Conservation (phyloP, 116 monocot genomes). For the Posidonia oceanica region DNA sequence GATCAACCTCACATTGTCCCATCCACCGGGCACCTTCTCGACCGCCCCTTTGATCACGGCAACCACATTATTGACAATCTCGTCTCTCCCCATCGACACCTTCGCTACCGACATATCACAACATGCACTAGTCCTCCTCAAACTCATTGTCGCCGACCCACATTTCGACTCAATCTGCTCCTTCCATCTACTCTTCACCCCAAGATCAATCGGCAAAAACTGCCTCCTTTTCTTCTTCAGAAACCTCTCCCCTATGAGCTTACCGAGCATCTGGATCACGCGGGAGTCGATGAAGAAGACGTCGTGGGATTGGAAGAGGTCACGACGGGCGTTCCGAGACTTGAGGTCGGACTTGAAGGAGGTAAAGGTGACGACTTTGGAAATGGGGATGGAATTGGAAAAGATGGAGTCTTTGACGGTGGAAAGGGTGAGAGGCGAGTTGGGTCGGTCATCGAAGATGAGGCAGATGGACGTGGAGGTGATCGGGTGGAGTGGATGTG, state of each 20-base stretch:
- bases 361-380: not conserved
- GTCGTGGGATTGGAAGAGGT: not conserved
- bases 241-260: not conserved
- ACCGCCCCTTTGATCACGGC: not conserved
- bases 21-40: not conserved
- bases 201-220: not conserved
- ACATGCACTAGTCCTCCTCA: not conserved
- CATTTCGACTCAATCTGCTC: not conserved
- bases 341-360: not conserved
- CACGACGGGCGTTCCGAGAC: not conserved
- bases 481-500: not conserved
- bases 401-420: not conserved
- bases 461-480: not conserved
- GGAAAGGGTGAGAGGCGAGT: not conserved
- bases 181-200: not conserved
- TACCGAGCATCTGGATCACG: not conserved
- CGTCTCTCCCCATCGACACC: constrained; percentile 1
- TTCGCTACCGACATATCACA: not conserved
- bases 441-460: not conserved
- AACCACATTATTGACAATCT: not conserved
- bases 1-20: not conserved
- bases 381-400: no score
- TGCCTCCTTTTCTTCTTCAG: not conserved
- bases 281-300: not conserved
- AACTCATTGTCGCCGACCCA: not conserved